phyloP scores from a whole-genome alignment of 148 eudicot genomes.

The Persicaria tinctoria region DNA sequence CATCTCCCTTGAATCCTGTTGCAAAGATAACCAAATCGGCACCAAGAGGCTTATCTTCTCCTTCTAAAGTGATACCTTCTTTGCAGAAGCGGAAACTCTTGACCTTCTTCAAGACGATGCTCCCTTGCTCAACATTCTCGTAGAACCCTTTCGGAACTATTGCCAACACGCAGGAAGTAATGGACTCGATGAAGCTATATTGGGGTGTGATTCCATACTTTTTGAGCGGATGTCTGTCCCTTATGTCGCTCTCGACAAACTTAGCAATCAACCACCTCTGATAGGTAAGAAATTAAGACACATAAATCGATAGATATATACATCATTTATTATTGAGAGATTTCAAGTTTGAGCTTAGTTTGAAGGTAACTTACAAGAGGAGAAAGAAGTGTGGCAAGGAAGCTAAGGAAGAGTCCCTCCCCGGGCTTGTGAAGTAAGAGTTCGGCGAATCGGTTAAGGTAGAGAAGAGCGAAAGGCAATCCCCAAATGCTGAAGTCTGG shows the following conservation, averaged over 20 bases:
- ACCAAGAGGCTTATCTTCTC: constrained; percentile 21
- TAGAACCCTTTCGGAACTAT: not conserved
- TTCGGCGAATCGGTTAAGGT: constrained; percentile 53
- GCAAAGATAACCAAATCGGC: constrained; percentile 56
- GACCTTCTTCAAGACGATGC: not conserved
- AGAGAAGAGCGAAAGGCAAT: constrained; percentile 29
- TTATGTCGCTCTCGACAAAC: not conserved
- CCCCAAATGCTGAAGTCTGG: constrained; percentile 51
- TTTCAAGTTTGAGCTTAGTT: too few relatives aligned
- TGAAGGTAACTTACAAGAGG: constrained; percentile 39
- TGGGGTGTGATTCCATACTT: not conserved
- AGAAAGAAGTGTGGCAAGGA: constrained; percentile 43
- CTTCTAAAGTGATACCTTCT: constrained; percentile 41
- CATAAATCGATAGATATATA: too few relatives aligned
- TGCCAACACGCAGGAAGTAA: not conserved
- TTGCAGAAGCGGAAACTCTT: constrained; percentile 23
- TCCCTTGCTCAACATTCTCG: not conserved
- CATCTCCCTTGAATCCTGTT: constrained; percentile 52
- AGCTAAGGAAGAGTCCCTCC: constrained; percentile 32
- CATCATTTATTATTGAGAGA: too few relatives aligned
- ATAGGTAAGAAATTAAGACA: too few relatives aligned
- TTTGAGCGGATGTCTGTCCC: not conserved
- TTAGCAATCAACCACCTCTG: not conserved
- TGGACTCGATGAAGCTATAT: not conserved
- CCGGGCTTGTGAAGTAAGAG: constrained; percentile 62